Percentiles rank a stretch among this genome's conserved stretches.
These are phyloP conservation scores for Geranium brycei DNA, from an alignment of 345 rosid genomes.

Conservation along the genomic window DNA sequence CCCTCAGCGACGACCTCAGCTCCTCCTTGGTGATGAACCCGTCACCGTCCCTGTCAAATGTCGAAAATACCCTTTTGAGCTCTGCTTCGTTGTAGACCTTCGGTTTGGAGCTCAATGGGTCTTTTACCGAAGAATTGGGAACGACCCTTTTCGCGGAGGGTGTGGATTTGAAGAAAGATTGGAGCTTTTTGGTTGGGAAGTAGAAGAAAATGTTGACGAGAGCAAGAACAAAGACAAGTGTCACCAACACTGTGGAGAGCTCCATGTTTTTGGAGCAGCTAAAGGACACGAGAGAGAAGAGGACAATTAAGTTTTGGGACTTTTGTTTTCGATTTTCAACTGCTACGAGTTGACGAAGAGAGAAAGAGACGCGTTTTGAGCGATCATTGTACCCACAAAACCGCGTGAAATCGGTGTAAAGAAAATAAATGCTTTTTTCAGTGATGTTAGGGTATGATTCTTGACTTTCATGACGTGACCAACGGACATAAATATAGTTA, in stretches of 20 bases:
- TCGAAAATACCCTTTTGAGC: slow-evolving; percentile 27
- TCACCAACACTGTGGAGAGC: slow-evolving; percentile 6
- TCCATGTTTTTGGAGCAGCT: slow-evolving; percentile 10
- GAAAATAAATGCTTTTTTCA: background rate
- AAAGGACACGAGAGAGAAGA: background rate
- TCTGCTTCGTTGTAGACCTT: background rate
- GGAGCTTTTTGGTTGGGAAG: slow-evolving; percentile 20
- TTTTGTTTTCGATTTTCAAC: too few relatives aligned
- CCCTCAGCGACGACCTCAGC: slow-evolving; percentile 18
- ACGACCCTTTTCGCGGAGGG: background rate
- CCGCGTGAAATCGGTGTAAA: slow-evolving; percentile 23
- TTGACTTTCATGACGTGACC: background rate
- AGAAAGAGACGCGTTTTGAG: slow-evolving; percentile 24
- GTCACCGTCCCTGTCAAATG: slow-evolving; percentile 49
- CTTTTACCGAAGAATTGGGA: background rate
- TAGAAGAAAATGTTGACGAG: slow-evolving; percentile 20
- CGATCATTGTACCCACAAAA: slow-evolving; percentile 30
- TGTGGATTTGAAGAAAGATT: slow-evolving; percentile 10
- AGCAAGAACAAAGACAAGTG: slow-evolving; percentile 24
- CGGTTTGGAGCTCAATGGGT: too few relatives aligned
- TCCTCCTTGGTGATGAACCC: slow-evolving; percentile 38
- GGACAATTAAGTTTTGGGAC: background rate
- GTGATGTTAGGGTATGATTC: background rate
- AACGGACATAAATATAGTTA: background rate
- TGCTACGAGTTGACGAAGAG: background rate